A percentile compares a stretch with the other conserved stretches of the same genome.
phyloP scores from a whole-genome alignment of 2,329 filamentous ascomycete genomes.

The Periconia sp. region DNA sequence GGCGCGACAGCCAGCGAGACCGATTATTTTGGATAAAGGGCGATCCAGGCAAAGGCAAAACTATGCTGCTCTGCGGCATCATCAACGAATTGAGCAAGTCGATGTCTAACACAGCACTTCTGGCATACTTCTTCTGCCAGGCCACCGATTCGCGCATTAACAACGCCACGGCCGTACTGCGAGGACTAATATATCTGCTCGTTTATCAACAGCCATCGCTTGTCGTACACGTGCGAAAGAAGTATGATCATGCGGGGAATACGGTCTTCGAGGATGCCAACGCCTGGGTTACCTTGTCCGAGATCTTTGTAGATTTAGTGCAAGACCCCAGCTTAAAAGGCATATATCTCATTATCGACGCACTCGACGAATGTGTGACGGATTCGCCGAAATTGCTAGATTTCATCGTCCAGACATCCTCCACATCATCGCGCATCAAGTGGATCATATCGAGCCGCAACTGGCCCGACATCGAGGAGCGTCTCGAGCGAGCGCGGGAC shows the following conservation, averaged over 20 bases:
- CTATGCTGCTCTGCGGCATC: slow-evolving; percentile 1
- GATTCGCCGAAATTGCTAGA: slow-evolving; percentile 7
- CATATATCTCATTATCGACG: slow-evolving; percentile 7
- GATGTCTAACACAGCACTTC: no score
- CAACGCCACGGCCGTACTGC: no score
- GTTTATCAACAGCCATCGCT: no score
- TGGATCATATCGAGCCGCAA: slow-evolving; percentile 48
- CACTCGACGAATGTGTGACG: slow-evolving; percentile 9
- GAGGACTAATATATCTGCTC: no score
- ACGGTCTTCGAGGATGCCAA: slow-evolving; percentile 38
- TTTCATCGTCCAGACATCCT: slow-evolving; percentile 5
- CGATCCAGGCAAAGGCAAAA: slow-evolving; percentile 18
- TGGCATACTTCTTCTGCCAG: no score
- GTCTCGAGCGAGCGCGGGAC: slow-evolving; percentile 16
- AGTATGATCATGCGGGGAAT: background rate
- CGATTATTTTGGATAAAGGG: slow-evolving; percentile 27
- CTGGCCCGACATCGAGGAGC: slow-evolving; percentile 36
- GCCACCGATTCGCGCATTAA: no score
- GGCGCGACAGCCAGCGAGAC: slow-evolving; percentile 17
- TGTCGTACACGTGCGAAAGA: no score
- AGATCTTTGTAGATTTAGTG: slow-evolving; percentile 46
- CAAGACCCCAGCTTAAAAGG: slow-evolving; percentile 24
- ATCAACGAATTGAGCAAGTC: no score
- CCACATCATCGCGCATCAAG: slow-evolving; percentile 26
- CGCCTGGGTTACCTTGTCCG: slow-evolving; percentile 26